Evolutionary conservation across 23 red algal species (phyloP), one percentile per base, ranked within the genome.

Genomic region (Agarophyton chilense): DNA sequence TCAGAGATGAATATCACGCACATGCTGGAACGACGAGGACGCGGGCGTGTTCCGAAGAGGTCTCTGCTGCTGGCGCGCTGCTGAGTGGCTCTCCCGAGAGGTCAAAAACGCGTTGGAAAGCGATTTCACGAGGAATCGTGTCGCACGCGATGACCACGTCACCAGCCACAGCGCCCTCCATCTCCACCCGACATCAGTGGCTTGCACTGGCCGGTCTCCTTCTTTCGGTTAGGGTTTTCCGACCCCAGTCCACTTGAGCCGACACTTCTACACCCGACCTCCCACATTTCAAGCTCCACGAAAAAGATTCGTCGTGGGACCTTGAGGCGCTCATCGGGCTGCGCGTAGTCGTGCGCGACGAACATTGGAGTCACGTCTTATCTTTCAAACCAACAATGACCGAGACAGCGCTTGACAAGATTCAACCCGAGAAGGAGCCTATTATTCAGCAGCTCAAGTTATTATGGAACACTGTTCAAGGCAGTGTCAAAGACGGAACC

Each of bases 391-490:
- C n/a, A 1, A 25, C 22, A 28, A 2, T 58, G 55, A 2, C 55
- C 22, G 22, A 58, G 22, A 28, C 29, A 25, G 17, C 55, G 4
- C 22, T 25, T 2, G 55, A 58, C 2, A 25, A 58, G 8, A 4
- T 25, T 28, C 55, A 58, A 25, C 22, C 55, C 22, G 22, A 58
- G 21, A 58, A 21, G 12, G 29, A 70, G 38, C 64, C 2, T 33
- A 42, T 70, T n/a, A 26, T 40, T 0, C 19, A 28, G 34, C 32
- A 70, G 1, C 28, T 70, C 21, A 41, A 70, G 38, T 70, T 33
- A 42, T 70, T 70, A 4, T 70, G 64, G 64, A 22, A 70, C 35
- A 70, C 64, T 4, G 64, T 70, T n/a, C 32, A 70, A 41, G 34
- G 32, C 64, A 36, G 19, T 14, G 19, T 70, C 64, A 70, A 70